Conservation (phyloP, 2,329 filamentous ascomycete genomes). For the Claviceps sp. region DNA sequence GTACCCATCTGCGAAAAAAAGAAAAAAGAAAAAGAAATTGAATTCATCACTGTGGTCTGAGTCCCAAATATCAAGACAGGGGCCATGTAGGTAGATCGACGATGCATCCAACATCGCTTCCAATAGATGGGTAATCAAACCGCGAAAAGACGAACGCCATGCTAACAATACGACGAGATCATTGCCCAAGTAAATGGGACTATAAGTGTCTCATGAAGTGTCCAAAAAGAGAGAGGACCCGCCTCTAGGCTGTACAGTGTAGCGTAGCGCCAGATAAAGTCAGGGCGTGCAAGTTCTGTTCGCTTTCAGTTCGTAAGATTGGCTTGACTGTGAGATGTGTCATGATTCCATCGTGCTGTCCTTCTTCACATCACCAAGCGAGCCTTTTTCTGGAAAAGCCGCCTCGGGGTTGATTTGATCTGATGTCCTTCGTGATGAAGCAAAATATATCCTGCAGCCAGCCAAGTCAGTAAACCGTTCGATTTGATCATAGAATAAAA, state of each 20-base stretch:
- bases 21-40: too few species aligned
- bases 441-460: conserved; percentile 1
- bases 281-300: not conserved
- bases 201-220: not conserved
- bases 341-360: not conserved
- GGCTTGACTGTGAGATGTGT: not conserved
- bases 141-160: not conserved
- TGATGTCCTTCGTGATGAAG: not conserved
- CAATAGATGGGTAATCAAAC: not conserved
- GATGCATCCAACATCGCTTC: not conserved
- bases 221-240: not conserved
- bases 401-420: not conserved
- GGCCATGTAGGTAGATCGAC: not conserved
- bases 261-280: not conserved
- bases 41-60: not conserved
- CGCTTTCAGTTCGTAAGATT: not conserved
- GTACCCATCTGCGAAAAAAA: too few species aligned
- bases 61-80: not conserved
- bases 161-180: not conserved
- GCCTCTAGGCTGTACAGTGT: not conserved
- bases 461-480: not conserved
- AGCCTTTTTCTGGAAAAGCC: conserved; percentile 1
- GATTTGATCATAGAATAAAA: too few species aligned
- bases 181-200: not conserved
- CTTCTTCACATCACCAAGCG: not conserved